Conservation (phyloP, 1,284 basidiomycete genomes). For the Heterobasidion annosum region DNA sequence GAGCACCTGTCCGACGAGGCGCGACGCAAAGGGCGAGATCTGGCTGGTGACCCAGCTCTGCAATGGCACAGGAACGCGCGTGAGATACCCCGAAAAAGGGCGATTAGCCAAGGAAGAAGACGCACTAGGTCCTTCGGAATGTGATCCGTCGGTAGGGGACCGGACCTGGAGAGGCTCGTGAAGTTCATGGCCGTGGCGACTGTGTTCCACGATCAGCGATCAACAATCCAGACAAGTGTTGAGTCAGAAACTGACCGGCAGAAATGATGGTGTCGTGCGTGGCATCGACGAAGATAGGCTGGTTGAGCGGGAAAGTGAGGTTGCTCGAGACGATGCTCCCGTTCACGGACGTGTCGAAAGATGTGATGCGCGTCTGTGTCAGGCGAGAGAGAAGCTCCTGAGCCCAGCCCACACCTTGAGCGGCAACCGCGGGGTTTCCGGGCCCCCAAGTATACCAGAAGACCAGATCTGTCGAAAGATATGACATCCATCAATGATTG, state of each 20-base stretch:
- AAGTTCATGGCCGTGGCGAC: constrained; percentile 55
- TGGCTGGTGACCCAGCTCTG: constrained; percentile 7
- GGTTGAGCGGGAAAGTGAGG: constrained; percentile 51
- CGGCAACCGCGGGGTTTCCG: constrained; percentile 43
- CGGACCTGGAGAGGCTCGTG: constrained; percentile 43
- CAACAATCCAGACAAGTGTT: too few relatives aligned
- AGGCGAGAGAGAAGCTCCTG: constrained; percentile 45
- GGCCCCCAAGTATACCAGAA: constrained; percentile 52
- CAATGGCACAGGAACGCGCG: background rate
- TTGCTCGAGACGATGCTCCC: constrained; percentile 40
- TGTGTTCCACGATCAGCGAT: constrained; percentile 12
- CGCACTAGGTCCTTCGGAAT: constrained; percentile 45
- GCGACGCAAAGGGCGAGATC: constrained; percentile 39
- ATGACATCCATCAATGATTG: background rate
- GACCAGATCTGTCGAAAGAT: constrained; percentile 13
- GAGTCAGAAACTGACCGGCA: constrained; percentile 27
- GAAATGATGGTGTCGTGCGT: constrained; percentile 39
- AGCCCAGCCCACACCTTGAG: constrained; percentile 58
- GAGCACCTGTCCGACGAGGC: constrained; percentile 54
- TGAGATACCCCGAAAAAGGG: background rate
- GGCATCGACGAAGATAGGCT: constrained; percentile 50
- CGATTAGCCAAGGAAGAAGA: background rate
- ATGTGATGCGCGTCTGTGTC: constrained; percentile 36
- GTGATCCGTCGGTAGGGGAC: constrained; percentile 46
- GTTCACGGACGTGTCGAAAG: constrained; percentile 48